Evolutionary conservation across 2,329 filamentous ascomycete genomes (phyloP).

Genomic region (Penicillium vulpinum): DNA sequence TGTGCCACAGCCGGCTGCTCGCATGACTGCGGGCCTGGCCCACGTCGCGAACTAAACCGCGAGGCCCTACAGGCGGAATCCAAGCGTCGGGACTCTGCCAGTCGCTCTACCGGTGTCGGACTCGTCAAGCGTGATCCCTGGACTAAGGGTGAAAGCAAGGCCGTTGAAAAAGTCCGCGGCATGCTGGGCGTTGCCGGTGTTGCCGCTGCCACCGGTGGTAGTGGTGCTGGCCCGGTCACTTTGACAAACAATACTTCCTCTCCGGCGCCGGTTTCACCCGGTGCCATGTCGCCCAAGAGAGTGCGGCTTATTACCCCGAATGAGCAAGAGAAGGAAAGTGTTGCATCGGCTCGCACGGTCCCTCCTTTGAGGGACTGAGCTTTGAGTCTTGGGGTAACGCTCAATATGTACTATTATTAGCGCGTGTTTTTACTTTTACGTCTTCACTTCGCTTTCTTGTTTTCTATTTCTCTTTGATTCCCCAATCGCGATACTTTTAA

Average conservation of each 20-base stretch:
- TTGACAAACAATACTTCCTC: constrained; percentile 20
- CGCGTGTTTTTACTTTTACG: not conserved
- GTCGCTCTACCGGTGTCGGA: constrained; percentile 35
- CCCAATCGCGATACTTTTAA: constrained; percentile 11
- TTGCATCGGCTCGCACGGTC: constrained; percentile 23
- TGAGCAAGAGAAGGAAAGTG: constrained; percentile 39
- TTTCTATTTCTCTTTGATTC: constrained; percentile 10
- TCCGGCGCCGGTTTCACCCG: constrained; percentile 30
- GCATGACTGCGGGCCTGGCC: constrained; percentile 59
- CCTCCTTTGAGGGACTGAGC: constrained; percentile 11
- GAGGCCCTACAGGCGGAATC: constrained; percentile 33
- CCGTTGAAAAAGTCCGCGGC: constrained; percentile 48
- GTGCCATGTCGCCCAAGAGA: constrained; percentile 45
- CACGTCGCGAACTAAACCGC: constrained; percentile 44
- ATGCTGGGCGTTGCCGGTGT: constrained; percentile 42
- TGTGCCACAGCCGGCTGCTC: constrained; percentile 61
- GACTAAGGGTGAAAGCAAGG: constrained; percentile 47
- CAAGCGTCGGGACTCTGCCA: constrained; percentile 34
- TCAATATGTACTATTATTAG: not conserved
- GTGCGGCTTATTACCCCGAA: constrained; percentile 47
- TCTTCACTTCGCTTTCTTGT: not conserved
- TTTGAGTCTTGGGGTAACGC: not conserved
- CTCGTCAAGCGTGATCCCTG: constrained; percentile 48
- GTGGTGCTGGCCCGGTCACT: constrained; percentile 23
- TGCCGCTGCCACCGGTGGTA: constrained; percentile 32